Conservation (phyloP, 139 green algal species). For the Tetradesmus lagerheimii region DNA sequence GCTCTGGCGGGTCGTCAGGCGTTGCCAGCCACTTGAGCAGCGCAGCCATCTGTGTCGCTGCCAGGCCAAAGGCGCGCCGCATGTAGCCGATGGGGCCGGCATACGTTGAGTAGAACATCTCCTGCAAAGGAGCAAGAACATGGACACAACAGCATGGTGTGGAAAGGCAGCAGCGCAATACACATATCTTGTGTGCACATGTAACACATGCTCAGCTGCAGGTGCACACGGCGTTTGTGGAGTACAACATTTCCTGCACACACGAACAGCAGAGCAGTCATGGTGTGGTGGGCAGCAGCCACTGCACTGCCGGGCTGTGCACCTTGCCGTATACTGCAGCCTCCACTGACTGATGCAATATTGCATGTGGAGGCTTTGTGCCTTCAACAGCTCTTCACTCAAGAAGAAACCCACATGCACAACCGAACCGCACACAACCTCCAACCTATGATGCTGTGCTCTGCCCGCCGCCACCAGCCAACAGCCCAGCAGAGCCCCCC, state of each 20-base stretch:
- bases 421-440: neutral
- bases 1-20: neutral
- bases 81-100: slow-evolving; percentile 15
- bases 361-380: no score
- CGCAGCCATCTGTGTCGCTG: neutral
- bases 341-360: no score
- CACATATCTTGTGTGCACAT: neutral
- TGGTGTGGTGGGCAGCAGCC: no score
- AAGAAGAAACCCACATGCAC: neutral
- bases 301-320: no score
- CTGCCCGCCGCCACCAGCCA: neutral
- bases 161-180: neutral
- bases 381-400: no score
- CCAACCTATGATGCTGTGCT: neutral
- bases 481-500: no score
- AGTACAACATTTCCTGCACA: no score
- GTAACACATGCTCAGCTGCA: no score
- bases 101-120: slow-evolving; percentile 29
- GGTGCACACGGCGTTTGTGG: no score
- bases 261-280: no score
- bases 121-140: neutral
- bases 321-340: no score
- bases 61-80: neutral
- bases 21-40: slow-evolving; percentile 39
- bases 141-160: neutral